phyloP scores from a whole-genome alignment of 805 yeast genomes.

The Priceomyces haplophilus region DNA sequence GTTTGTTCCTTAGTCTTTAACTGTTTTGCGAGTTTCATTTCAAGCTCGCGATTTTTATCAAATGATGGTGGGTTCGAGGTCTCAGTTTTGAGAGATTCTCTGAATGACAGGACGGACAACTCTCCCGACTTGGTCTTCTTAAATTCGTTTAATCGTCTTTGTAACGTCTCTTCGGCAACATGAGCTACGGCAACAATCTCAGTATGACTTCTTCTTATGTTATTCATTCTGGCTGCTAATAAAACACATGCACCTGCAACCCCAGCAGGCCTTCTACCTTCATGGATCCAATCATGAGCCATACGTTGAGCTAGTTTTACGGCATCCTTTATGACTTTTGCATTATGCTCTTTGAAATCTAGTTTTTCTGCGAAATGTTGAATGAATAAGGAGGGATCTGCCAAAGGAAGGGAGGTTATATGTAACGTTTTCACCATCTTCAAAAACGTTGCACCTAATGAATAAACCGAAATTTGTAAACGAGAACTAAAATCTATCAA shows the following conservation, averaged over 20 bases:
- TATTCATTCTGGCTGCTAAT: slow-evolving; percentile 95
- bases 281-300: slow-evolving; percentile 94
- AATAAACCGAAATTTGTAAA: slow-evolving; percentile 85
- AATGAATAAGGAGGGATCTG: slow-evolving; percentile 91
- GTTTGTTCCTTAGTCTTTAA: slow-evolving; percentile 19
- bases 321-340: slow-evolving; percentile 84
- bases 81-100: slow-evolving; percentile 45
- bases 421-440: slow-evolving; percentile 86
- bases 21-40: slow-evolving; percentile 36
- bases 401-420: slow-evolving; percentile 74
- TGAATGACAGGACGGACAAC: slow-evolving; percentile 69
- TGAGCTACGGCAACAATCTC: slow-evolving; percentile 95
- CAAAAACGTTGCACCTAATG: slow-evolving; percentile 92
- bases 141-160: slow-evolving; percentile 85
- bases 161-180: slow-evolving; percentile 91
- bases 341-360: slow-evolving; percentile 70
- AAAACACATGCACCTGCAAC: slow-evolving; percentile 95
- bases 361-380: slow-evolving; percentile 90
- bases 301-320: slow-evolving; percentile 81
- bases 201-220: slow-evolving; percentile 83
- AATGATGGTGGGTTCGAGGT: slow-evolving; percentile 82
- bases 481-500: slow-evolving; percentile 90
- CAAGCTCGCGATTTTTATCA: slow-evolving; percentile 55
- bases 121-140: slow-evolving; percentile 70
- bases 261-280: slow-evolving; percentile 98